Conservation (phyloP, 495 filamentous ascomycete genomes). For the Ramalina intermedia region DNA sequence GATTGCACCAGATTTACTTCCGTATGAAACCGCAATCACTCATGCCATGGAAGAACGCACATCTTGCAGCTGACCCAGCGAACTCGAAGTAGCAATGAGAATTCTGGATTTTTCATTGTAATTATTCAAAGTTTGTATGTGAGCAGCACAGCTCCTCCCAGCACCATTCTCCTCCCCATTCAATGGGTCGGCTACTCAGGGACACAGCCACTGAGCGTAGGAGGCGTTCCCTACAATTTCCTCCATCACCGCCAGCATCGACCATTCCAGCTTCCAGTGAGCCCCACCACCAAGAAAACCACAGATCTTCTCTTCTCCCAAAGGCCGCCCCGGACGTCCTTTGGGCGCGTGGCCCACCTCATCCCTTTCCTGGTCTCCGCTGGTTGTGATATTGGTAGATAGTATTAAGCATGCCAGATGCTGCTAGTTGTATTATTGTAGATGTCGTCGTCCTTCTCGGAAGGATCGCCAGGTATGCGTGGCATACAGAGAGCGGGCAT, state of each 20-base stretch:
- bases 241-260: constrained; percentile 12
- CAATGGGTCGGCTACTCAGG: constrained; percentile 24
- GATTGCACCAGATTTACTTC: no score
- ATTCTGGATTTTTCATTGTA: constrained; percentile 3
- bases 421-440: constrained; percentile 13
- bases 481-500: constrained; percentile 3
- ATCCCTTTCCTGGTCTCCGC: constrained; percentile 5
- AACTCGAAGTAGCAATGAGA: neutral
- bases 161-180: constrained; percentile 30
- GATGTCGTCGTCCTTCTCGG: constrained; percentile 24
- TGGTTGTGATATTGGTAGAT: constrained; percentile 1
- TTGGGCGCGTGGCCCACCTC: constrained; percentile 13
- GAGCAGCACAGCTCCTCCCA: constrained; percentile 26
- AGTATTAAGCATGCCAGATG: constrained; percentile 33
- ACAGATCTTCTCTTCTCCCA: constrained; percentile 18
- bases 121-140: constrained; percentile 6
- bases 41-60: no score
- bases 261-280: constrained; percentile 5
- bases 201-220: constrained; percentile 34
- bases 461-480: constrained; percentile 16
- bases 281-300: constrained; percentile 22
- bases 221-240: constrained; percentile 32
- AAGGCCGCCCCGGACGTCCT: constrained; percentile 28
- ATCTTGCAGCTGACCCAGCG: no score
- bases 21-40: no score